Evolutionary conservation across 2,329 filamentous ascomycete genomes (phyloP), one percentile per base, ranked within the genome.

Genomic region (Monilinia polystroma): DNA sequence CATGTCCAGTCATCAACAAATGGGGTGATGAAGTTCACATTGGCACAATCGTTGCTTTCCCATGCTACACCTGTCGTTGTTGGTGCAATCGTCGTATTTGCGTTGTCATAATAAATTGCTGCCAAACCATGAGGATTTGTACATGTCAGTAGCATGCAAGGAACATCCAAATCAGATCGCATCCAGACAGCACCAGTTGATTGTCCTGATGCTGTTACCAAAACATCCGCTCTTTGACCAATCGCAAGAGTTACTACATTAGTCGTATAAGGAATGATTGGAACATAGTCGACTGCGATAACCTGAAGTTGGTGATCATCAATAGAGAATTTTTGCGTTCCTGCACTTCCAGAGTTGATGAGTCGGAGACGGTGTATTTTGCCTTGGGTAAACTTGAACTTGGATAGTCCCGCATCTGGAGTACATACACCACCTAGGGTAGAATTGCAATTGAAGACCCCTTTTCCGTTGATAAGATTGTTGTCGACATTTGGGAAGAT

Each of bases 231-330:
- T 66, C 79, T 76, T 72, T 88, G 85, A 53, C 83, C 84, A 60
- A 83, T 81, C 5, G 76, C 79, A 58, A 84, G 74, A 47, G 77
- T 78, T 1, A 86, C 64, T 29, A 77, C 76, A 0, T 78, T 77
- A 1, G 84, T 82, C 0, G 76, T 77, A 68, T 83, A 88, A 0
- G 86, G 85, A 35, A 78, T 70, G 29, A 88, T 80, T 1, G 86
- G 84, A 0, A 88, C 82, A 16, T 87, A 77, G 67, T 87, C 87
- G 32, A 77, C 77, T 0, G 82, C 79, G 49, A 88, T 85, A 35
- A 89, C 85, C 0, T 79, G 83, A 73, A 89, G 73, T 0, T 75
- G 80, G 73, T 89, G 86, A 66, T 82, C 81, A 72, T 85, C 83
- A 66, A 85, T 83, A 56, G 76, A 78, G 70, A 85, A 84, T 35